Percentiles rank a stretch among this genome's conserved stretches.
Evolutionary conservation across 371 early-diverging fungal genomes (phyloP).

Genomic region (Circinella umbellata): DNA sequence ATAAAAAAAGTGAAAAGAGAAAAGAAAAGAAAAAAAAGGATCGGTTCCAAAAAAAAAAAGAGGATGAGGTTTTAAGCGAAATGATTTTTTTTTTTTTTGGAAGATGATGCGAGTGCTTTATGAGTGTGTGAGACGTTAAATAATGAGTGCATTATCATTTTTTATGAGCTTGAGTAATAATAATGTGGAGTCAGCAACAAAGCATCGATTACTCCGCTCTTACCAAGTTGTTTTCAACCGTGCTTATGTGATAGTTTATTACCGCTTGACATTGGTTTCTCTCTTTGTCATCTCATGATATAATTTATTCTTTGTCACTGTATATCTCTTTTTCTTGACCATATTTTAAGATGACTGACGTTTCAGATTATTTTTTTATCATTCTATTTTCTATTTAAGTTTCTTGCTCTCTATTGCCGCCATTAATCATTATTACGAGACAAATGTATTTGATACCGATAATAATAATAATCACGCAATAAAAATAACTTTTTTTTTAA

Average conservation of each 20-base stretch:
- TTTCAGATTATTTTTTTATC: too few relatives aligned
- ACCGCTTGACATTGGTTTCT: too few relatives aligned
- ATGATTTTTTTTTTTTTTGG: too few relatives aligned
- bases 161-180: background rate
- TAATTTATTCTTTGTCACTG: constrained; percentile 8
- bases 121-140: background rate
- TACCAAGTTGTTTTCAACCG: background rate
- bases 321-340: background rate
- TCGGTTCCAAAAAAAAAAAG: constrained; percentile 10
- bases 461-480: too few relatives aligned
- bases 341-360: background rate
- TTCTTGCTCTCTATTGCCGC: too few relatives aligned
- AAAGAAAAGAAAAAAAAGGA: constrained; percentile 20
- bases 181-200: constrained; percentile 21
- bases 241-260: constrained; percentile 8
- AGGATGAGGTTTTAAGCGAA: constrained; percentile 6
- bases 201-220: background rate
- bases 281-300: background rate
- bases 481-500: too few relatives aligned
- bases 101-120: background rate
- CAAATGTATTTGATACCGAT: too few relatives aligned
- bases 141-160: too few relatives aligned
- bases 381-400: too few relatives aligned
- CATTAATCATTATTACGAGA: too few relatives aligned
- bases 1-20: constrained; percentile 1